Percentiles rank a stretch among this genome's conserved stretches.
Evolutionary conservation across 1,284 basidiomycete species (phyloP).

Genomic region (Naganishia cerealis): DNA sequence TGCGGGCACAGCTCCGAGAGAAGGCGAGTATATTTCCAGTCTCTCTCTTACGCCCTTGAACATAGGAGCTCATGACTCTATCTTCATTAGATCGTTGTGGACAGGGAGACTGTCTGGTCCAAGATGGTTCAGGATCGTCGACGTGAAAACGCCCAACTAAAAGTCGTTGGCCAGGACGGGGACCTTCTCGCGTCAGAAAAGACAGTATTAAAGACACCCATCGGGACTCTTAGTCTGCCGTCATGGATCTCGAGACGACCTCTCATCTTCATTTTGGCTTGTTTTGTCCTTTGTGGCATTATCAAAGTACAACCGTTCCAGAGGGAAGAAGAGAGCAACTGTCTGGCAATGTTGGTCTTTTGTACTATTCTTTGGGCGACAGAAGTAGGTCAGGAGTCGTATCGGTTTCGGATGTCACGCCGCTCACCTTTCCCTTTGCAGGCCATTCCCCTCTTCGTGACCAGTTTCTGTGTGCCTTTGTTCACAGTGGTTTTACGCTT

Average conservation of each 20-base stretch:
- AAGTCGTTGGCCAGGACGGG: conserved; percentile 58
- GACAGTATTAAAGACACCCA: conserved; percentile 60
- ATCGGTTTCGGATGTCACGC: background rate
- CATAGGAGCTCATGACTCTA: conserved; percentile 53
- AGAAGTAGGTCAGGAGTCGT: conserved; percentile 63
- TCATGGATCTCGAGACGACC: conserved; percentile 64
- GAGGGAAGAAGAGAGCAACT: conserved; percentile 78
- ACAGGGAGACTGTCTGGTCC: conserved; percentile 74
- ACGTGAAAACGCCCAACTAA: conserved; percentile 62
- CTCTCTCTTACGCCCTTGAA: conserved; percentile 33
- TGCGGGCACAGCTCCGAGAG: conserved; percentile 85
- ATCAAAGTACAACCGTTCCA: conserved; percentile 66
- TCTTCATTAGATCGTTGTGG: conserved; percentile 45
- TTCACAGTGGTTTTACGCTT: conserved; percentile 84
- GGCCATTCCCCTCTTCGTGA: conserved; percentile 96
- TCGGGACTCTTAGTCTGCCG: conserved; percentile 60
- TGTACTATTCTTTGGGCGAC: conserved; percentile 95
- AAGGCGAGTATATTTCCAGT: conserved; percentile 54
- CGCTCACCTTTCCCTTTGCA: conserved; percentile 44
- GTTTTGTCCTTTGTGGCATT: conserved; percentile 63
- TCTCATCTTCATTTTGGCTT: conserved; percentile 63
- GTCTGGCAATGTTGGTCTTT: conserved; percentile 84
- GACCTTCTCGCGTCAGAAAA: conserved; percentile 60
- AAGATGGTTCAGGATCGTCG: conserved; percentile 93
- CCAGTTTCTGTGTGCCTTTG: conserved; percentile 83